A percentile compares a stretch with the other conserved stretches of the same genome.
phyloP scores from a whole-genome alignment of 78 protist genomes.

The Pelomyxa schiedti region DNA sequence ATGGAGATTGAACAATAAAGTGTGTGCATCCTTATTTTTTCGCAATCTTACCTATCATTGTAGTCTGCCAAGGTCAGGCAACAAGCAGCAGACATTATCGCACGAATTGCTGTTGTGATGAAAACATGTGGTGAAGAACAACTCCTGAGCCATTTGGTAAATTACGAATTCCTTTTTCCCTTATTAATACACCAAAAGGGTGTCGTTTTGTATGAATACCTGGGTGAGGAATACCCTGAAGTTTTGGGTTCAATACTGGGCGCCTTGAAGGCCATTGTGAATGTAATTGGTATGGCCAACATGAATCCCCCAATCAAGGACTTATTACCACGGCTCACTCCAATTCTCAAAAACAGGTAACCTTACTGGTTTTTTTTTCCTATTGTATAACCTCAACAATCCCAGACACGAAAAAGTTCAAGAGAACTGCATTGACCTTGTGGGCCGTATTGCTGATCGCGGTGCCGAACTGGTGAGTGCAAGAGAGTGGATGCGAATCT shows the following conservation, averaged over 20 bases:
- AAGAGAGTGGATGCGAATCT: constrained; percentile 95
- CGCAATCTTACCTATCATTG: no score
- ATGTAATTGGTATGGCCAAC: constrained; percentile 84
- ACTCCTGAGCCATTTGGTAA: constrained; percentile 69
- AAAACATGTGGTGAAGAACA: constrained; percentile 78
- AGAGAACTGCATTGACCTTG: constrained; percentile 88
- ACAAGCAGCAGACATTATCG: constrained; percentile 92
- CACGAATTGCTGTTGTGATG: constrained; percentile 86
- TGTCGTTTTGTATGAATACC: constrained; percentile 80
- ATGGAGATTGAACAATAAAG: constrained; percentile 89
- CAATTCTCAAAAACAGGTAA: constrained; percentile 92
- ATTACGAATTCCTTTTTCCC: no score
- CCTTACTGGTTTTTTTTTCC: constrained; percentile 58
- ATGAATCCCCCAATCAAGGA: constrained; percentile 95
- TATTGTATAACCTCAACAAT: background rate
- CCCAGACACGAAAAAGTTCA: constrained; percentile 39
- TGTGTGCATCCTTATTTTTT: background rate
- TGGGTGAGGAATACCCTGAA: constrained; percentile 98
- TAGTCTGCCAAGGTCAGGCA: constrained; percentile 53
- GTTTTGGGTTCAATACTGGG: constrained; percentile 89
- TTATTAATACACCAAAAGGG: no score
- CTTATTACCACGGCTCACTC: constrained; percentile 86
- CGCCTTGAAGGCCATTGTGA: constrained; percentile 84
- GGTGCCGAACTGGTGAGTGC: constrained; percentile 81
- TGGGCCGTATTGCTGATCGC: constrained; percentile 93